A percentile compares a stretch with the other conserved stretches of the same genome.
phyloP scores from a whole-genome alignment of 768 basidiomycete species.

The Auricularia auricula-judae region DNA sequence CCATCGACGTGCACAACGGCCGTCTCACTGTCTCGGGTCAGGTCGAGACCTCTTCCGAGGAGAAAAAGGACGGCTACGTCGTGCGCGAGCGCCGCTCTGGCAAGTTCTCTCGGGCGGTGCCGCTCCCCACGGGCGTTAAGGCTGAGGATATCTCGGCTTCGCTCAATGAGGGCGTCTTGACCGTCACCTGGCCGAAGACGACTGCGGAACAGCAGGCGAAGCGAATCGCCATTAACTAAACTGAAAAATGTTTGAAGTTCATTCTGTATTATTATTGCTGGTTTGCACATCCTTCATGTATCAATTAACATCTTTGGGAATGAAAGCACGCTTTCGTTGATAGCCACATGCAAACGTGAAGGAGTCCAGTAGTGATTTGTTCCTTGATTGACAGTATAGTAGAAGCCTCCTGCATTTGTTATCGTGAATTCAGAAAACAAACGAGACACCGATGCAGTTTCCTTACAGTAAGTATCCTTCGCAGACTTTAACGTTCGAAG shows the following conservation, averaged over 20 bases:
- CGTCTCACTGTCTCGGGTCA: constrained; percentile 39
- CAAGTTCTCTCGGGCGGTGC: constrained; percentile 37
- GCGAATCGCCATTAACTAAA: background rate
- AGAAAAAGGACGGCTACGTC: constrained; percentile 24
- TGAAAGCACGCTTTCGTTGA: too few species aligned
- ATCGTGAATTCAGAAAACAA: too few species aligned
- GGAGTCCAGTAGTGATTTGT: too few species aligned
- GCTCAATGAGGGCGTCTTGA: constrained; percentile 41
- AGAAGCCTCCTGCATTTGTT: too few species aligned
- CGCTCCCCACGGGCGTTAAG: constrained; percentile 39
- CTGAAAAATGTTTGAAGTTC: background rate
- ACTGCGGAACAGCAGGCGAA: constrained; percentile 15
- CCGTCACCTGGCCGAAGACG: constrained; percentile 41
- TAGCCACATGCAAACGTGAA: too few species aligned
- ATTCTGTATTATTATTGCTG: background rate
- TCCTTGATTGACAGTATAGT: too few species aligned
- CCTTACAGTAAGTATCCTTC: too few species aligned
- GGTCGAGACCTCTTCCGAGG: constrained; percentile 18
- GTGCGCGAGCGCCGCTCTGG: constrained; percentile 39
- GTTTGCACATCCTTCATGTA: background rate
- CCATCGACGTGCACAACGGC: constrained; percentile 30
- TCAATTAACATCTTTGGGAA: too few species aligned
- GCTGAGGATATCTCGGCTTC: constrained; percentile 27
- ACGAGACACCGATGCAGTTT: too few species aligned
- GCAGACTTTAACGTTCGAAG: too few species aligned